A percentile compares a stretch with the other conserved stretches of the same genome.
These are phyloP conservation scores for Leptomonas seymouri DNA, from an alignment of 208 protist genomes.

Conservation along the genomic window DNA sequence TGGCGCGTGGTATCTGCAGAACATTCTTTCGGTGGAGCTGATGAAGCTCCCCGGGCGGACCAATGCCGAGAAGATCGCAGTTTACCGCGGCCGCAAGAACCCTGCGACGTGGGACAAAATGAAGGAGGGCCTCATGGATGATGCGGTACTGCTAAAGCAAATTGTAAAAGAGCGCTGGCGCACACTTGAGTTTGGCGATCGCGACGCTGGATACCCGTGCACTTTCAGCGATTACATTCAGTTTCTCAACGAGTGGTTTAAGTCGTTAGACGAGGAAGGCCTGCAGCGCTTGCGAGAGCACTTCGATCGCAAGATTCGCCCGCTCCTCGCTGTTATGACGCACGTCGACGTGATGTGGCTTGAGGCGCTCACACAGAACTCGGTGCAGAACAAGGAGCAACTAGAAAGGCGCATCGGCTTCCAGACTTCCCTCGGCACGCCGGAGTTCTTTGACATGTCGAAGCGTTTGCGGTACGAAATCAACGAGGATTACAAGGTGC, in stretches of 20 bases:
- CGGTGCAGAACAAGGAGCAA: constrained; percentile 83
- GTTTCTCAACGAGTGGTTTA: constrained; percentile 95
- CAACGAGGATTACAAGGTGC: constrained; percentile 95
- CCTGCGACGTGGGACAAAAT: constrained; percentile 47
- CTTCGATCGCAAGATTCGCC: constrained; percentile 92
- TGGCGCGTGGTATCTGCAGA: constrained; percentile 93
- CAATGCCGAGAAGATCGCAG: constrained; percentile 91
- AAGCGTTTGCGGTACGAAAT: constrained; percentile 92
- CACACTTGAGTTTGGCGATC: constrained; percentile 92
- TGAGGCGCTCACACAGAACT: constrained; percentile 92
- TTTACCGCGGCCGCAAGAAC: constrained; percentile 76
- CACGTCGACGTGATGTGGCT: constrained; percentile 92
- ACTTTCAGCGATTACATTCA: constrained; percentile 94
- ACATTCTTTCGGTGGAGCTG: constrained; percentile 90
- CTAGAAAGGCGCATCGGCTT: constrained; percentile 89
- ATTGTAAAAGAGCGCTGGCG: constrained; percentile 91
- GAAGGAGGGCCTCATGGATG: constrained; percentile 73
- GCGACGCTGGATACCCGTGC: constrained; percentile 85
- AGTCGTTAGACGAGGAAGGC: constrained; percentile 91
- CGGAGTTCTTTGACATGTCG: constrained; percentile 95
- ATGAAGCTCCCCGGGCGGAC: constrained; percentile 87
- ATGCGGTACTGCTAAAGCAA: constrained; percentile 83
- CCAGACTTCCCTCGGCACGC: constrained; percentile 91
- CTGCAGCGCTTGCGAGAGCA: constrained; percentile 91
- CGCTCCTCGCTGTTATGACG: constrained; percentile 92